phyloP scores from a whole-genome alignment of 2,329 filamentous ascomycete genomes.

The Aspergillus pseudoviridinutans region DNA sequence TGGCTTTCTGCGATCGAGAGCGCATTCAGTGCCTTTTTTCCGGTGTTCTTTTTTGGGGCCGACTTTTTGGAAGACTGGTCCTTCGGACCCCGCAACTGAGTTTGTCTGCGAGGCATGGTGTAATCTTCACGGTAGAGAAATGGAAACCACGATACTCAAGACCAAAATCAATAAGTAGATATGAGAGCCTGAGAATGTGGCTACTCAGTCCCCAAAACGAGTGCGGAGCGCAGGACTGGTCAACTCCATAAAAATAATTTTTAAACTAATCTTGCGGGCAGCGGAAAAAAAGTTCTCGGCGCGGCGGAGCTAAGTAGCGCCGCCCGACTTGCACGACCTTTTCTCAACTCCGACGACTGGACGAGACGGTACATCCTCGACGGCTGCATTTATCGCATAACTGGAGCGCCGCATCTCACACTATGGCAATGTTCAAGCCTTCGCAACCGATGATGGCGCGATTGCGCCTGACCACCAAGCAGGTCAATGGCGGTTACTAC shows the following conservation, averaged over 20 bases:
- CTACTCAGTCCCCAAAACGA: slow-evolving; percentile 10
- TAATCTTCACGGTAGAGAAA: slow-evolving; percentile 1
- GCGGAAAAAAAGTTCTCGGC: slow-evolving; percentile 34
- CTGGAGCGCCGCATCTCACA: neutral
- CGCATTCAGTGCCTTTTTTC: slow-evolving; percentile 56
- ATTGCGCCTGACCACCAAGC: slow-evolving; percentile 87
- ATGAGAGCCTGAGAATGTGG: slow-evolving; percentile 9
- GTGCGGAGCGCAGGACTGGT: slow-evolving; percentile 5
- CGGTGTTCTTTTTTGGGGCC: slow-evolving; percentile 46
- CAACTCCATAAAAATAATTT: slow-evolving; percentile 14
- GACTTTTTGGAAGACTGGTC: slow-evolving; percentile 37
- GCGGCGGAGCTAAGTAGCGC: slow-evolving; percentile 25
- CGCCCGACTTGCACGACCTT: slow-evolving; percentile 23
- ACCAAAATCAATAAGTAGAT: slow-evolving; percentile 4
- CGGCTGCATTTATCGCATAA: neutral
- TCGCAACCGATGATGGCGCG: slow-evolving; percentile 57
- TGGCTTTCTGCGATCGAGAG: slow-evolving; percentile 61
- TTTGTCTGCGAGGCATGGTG: slow-evolving; percentile 40
- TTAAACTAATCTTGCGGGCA: slow-evolving; percentile 22
- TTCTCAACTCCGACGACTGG: slow-evolving; percentile 11
- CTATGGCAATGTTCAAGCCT: slow-evolving; percentile 40
- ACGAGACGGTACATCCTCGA: neutral
- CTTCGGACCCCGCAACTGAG: slow-evolving; percentile 37
- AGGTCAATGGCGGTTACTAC: slow-evolving; percentile 91
- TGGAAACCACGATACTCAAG: neutral